Percentiles rank a stretch among this genome's conserved stretches.
phyloP scores from a whole-genome alignment of 768 basidiomycete species.

The Suillus tomentosus region DNA sequence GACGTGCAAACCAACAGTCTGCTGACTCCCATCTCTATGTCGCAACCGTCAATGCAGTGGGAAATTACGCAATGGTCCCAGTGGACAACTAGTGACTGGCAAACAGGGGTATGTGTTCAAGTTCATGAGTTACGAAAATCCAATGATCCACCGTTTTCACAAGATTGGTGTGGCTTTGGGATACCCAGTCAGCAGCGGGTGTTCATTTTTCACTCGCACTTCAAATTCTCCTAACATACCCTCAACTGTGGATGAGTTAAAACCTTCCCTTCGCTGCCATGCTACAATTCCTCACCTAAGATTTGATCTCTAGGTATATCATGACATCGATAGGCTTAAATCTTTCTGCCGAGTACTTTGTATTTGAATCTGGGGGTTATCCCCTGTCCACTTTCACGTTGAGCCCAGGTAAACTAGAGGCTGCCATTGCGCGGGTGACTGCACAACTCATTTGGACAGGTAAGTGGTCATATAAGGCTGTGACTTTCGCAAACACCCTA shows the following conservation, averaged over 20 bases:
- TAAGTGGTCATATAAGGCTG: neutral
- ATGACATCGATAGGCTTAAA: constrained; percentile 5
- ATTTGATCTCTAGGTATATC: neutral
- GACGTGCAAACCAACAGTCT: neutral
- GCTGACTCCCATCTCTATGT: neutral
- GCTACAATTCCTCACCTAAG: neutral
- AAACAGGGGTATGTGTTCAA: neutral
- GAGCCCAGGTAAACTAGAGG: neutral
- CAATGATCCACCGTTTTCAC: neutral
- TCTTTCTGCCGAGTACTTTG: neutral
- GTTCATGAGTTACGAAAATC: neutral
- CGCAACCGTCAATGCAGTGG: neutral
- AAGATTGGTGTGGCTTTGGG: neutral
- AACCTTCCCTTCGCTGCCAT: neutral
- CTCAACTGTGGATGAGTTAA: neutral
- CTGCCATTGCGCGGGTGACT: neutral
- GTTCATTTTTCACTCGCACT: neutral
- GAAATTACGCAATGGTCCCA: neutral
- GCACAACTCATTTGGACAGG: constrained; percentile 6
- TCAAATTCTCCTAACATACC: neutral
- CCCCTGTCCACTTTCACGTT: neutral
- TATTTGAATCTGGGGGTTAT: no score
- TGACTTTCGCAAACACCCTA: neutral
- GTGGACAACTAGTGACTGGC: neutral
- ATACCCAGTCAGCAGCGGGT: neutral